These are phyloP conservation scores for Arthrinium phaeospermum DNA, from an alignment of 2,329 filamentous ascomycete species.

Conservation along the genomic window DNA sequence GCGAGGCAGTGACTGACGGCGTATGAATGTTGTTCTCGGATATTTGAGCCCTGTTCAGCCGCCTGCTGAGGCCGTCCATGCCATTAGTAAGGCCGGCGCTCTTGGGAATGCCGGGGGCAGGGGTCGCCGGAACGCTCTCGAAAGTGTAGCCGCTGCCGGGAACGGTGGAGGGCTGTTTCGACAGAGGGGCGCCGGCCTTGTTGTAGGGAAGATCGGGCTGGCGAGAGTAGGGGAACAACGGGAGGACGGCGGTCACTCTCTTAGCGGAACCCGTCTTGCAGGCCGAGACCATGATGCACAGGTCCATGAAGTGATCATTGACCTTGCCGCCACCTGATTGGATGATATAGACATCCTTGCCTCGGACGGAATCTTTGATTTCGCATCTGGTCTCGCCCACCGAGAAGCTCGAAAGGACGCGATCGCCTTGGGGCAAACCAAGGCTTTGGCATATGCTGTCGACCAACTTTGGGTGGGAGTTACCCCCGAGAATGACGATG, in stretches of 20 bases:
- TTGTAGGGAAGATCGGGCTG: constrained; percentile 98
- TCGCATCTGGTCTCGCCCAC: constrained; percentile 95
- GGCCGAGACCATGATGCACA: constrained; percentile 97
- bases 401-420: constrained; percentile 89
- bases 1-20: neutral
- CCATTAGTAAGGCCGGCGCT: constrained; percentile 66
- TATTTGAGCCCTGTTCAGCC: constrained; percentile 19
- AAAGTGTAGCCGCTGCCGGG: constrained; percentile 77
- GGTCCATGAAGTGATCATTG: constrained; percentile 95
- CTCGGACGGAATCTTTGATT: constrained; percentile 94
- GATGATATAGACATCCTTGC: constrained; percentile 98
- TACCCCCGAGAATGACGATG: constrained; percentile 91
- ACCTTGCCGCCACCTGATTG: constrained; percentile 91
- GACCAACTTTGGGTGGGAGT: constrained; percentile 87
- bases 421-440: constrained; percentile 82
- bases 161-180: constrained; percentile 64
- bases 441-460: constrained; percentile 88
- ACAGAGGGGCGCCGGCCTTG: constrained; percentile 87
- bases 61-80: constrained; percentile 25
- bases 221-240: constrained; percentile 94
- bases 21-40: neutral
- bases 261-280: constrained; percentile 94
- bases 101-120: constrained; percentile 71
- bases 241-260: constrained; percentile 91
- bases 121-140: constrained; percentile 89